Base-by-base conservation (phyloP, 2,329 filamentous ascomycete species). In the Aspergillus pseudotamarii region DNA sequence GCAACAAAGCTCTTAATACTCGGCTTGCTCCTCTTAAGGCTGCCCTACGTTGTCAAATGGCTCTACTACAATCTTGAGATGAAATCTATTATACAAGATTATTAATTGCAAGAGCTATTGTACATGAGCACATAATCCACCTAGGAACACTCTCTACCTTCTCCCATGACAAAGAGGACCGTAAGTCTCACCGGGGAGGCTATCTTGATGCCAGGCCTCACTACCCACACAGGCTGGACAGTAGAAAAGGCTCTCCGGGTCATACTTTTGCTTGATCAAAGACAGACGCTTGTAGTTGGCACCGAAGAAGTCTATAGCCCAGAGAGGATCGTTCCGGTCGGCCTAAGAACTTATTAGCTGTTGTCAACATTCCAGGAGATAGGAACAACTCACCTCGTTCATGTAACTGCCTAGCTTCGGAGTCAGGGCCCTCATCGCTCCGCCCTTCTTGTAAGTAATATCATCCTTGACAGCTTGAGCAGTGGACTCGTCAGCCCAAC, bases 351-450 rank as follows among this genome's bases (percentile, higher is more conserved):
- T n/a, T 21, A 21, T 57, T 51, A 60, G 51, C n/a, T 19, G 1
- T 9, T 14, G 9, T 16, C 30, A 21, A 12, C 11, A 10, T 36
- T 30, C 1, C 34, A 36, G 34, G 5, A 32, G 1, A 38, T 11
- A 14, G 0, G 10, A 23, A 19, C 6, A 4, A 36, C 43, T 34
- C 46, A 63, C 74, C 65, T 79, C 78, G 32, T 78, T 79, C 71
- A 79, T 72, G 60, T 80, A 79, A 10, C 68, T 70, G 0, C 78
- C 78, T 3, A 73, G 73, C 11, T 67, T 57, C 1, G 76, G 76
- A 1, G 76, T 76, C 34, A 76, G 54, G 8, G 56, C 43, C 57
- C 69, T 71, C 73, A 79, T 71, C 0, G 76, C 75, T 12, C 60
- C 61, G 10, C 67, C 68, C 62, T 79, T 78, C 21, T 67, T 69